These are phyloP conservation scores for Aquilaria agallochum DNA, from an alignment of 441 rosid genomes.

Conservation along the genomic window DNA sequence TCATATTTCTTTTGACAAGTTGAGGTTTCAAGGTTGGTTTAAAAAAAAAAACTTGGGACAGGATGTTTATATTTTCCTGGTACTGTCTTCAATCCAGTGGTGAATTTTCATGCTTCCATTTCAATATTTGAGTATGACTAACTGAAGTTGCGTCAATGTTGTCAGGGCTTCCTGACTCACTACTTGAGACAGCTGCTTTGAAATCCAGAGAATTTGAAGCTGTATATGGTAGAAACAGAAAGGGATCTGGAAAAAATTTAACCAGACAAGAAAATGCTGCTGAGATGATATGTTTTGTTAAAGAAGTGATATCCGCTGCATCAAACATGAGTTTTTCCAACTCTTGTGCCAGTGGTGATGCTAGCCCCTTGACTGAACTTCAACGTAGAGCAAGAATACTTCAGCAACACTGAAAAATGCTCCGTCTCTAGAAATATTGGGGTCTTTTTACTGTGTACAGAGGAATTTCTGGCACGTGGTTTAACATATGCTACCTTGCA, in stretches of 20 bases:
- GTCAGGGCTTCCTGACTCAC: constrained; percentile 72
- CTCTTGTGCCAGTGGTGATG: constrained; percentile 19
- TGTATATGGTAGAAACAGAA: constrained; percentile 38
- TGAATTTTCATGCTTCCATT: background rate
- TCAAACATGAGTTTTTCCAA: constrained; percentile 12
- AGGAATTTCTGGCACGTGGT: background rate
- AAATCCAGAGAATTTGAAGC: constrained; percentile 81
- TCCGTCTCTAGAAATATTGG: background rate
- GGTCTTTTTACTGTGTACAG: background rate
- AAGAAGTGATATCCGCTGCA: constrained; percentile 30
- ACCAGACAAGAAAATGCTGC: constrained; percentile 12
- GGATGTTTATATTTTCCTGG: no score
- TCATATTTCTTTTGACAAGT: no score
- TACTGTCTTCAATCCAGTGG: background rate
- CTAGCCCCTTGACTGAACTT: constrained; percentile 35
- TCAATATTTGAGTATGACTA: background rate
- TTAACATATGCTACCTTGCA: no score
- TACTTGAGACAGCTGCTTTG: constrained; percentile 62
- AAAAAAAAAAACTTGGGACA: no score
- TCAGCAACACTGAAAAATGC: constrained; percentile 19
- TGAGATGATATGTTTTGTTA: constrained; percentile 30
- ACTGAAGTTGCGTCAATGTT: constrained; percentile 15
- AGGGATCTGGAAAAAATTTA: constrained; percentile 16
- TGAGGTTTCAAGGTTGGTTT: no score
- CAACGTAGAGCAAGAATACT: constrained; percentile 42